phyloP scores from a whole-genome alignment of 257 asterid genomes.

The Nyctanthes arbortristis region DNA sequence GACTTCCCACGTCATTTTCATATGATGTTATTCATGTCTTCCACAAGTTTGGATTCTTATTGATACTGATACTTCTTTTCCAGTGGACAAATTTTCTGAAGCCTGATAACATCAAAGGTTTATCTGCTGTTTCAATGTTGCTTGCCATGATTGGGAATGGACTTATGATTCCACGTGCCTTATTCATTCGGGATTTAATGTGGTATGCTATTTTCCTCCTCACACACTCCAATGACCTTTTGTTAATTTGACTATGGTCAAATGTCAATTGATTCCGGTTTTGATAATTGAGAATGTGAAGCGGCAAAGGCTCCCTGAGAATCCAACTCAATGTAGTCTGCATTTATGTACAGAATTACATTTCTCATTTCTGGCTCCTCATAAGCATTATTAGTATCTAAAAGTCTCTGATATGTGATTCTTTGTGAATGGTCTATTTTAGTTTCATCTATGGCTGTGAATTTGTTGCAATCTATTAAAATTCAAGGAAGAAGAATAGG shows the following conservation, averaged over 20 bases:
- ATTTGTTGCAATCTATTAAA: background rate
- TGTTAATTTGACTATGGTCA: background rate
- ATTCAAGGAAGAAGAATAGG: background rate
- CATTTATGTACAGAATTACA: background rate
- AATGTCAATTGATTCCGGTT: constrained; percentile 5
- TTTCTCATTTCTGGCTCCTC: background rate
- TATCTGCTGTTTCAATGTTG: constrained; percentile 89
- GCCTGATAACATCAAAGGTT: constrained; percentile 85
- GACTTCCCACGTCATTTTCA: too few species aligned
- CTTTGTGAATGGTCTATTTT: background rate
- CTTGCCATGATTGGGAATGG: constrained; percentile 96
- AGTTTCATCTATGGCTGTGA: background rate
- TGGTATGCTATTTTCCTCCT: constrained; percentile 51
- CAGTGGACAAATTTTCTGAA: constrained; percentile 92
- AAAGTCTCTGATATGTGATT: background rate
- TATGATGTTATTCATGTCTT: too few species aligned
- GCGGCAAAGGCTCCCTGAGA: background rate
- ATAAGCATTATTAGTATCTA: background rate
- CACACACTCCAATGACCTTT: constrained; percentile 8
- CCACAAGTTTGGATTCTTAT: constrained; percentile 25
- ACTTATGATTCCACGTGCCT: constrained; percentile 91
- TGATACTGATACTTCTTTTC: constrained; percentile 15
- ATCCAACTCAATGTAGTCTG: too few species aligned
- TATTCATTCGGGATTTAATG: constrained; percentile 86
- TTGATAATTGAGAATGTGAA: background rate